Conservation (phyloP, 352 stramenopile genomes). For the Phytopythium kandeliae region DNA sequence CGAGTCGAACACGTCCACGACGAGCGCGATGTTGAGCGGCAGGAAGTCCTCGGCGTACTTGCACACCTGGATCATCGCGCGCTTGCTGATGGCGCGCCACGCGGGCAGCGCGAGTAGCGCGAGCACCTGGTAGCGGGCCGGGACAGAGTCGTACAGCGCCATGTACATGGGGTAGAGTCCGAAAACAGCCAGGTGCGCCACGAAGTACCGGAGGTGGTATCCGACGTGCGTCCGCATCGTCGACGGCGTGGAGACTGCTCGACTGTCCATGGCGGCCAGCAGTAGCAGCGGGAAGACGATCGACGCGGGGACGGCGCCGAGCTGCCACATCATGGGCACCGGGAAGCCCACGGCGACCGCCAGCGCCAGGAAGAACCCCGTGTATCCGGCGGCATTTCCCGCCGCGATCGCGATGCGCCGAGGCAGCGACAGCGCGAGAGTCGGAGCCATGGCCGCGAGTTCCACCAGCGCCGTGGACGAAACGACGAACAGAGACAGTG, state of each 20-base stretch:
- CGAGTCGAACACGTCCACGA: conserved; percentile 13
- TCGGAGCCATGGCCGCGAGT: not conserved
- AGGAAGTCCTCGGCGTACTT: not conserved
- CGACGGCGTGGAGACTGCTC: not conserved
- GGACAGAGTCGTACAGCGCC: not conserved
- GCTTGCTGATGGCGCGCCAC: not conserved
- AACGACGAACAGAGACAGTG: not conserved
- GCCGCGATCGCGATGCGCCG: not conserved
- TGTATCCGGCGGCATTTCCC: not conserved
- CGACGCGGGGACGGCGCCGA: not conserved
- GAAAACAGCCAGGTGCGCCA: not conserved
- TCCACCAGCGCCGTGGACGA: not conserved
- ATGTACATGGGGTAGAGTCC: not conserved
- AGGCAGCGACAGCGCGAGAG: not conserved
- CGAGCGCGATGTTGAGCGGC: conserved; percentile 6
- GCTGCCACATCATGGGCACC: conserved; percentile 1
- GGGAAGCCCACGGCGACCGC: not conserved
- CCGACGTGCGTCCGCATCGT: not conserved
- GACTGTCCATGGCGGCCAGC: not conserved
- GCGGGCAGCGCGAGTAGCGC: not conserved
- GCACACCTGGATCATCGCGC: not conserved
- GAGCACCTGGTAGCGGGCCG: not conserved
- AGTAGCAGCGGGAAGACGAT: not conserved
- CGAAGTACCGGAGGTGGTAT: not conserved
- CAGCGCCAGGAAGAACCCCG: not conserved